Base-by-base conservation (phyloP, 208 protist species). In the Trypanosoma theileri region DNA sequence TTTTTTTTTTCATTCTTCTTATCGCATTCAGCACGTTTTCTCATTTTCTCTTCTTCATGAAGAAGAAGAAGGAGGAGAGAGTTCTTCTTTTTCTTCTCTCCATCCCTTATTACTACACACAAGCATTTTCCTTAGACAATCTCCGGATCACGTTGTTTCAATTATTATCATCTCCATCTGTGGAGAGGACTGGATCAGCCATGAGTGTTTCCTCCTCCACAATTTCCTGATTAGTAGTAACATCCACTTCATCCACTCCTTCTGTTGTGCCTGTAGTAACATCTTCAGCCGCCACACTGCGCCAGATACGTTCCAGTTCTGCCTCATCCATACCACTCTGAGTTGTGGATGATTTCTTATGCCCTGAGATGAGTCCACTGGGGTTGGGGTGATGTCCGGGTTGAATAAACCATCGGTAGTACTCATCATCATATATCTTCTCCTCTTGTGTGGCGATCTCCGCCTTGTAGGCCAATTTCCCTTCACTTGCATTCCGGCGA, bases 401-500 rank as follows among this genome's bases (percentile, higher is more conserved):
- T 62, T 91, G 77, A 71, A 96, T 96, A 56, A 96, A 96, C 91
- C 91, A 96, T 65, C 89, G 91, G 75, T 96, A 96, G 79, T 96
- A 96, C 73, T 96, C 83, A 56, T 96, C 91, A 61, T 96, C 91
- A 77, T 94, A 95, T 56, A 96, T 92, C 85, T 96, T 96, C 80
- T 96, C 88, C 57, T 86, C 68, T 66, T 92, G 89, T 46, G 88
- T 89, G 17, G 91, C 89, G 51, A 96, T 88, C 80, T 94, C 87
- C 11, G 81, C 74, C 48, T 70, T 74, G 78, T 95, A 89, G 14
- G 77, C 77, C 50, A 95, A 66, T 63, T 75, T 88, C 16, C 86
- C 82, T 16, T 86, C 79, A 52, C 74, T 53, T 28, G 91, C 85
- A 71, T 86, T 84, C 19, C 77, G 61, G 59, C 89, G 86, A 51